Evolutionary conservation across 495 filamentous ascomycete genomes (phyloP), one percentile per base, ranked within the genome.

Genomic region (Patellaria atrata): DNA sequence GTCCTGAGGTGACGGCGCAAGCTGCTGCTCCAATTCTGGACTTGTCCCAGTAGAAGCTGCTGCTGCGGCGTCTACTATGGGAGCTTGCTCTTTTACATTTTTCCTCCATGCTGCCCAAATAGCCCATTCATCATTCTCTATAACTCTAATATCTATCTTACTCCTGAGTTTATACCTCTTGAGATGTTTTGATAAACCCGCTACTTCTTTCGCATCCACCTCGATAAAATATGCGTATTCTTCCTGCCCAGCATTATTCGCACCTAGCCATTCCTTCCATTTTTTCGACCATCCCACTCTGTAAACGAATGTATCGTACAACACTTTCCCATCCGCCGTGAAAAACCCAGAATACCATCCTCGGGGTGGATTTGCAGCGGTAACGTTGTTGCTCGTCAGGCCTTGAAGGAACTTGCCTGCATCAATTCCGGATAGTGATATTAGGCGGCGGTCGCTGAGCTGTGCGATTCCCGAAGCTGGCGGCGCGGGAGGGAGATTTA

Each of bases 241-340:
- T 33, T 39, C 43, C 34, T 35, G 19, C 16, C 6, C 30, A 12
- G 24, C 17, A n/a, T 11, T 15, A 17, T 30, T 28, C 17, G n/a
- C 32, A 9, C 15, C 25, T 25, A 23, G 32, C 4, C 3, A 37
- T 12, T 40, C 17, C 7, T 32, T 35, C 22, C 52, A 43, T 28
- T 19, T 35, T 20, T 13, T 15, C 19, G 41, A 47, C 17, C 41
- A 33, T 7, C 41, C 11, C 10, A 45, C 39, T 8, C 74, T 75
- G 62, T 89, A 94, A 19, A 97, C 63, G 60, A 94, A 93, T 17
- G 82, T 79, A 55, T 97, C 89, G 56, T 85, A 71, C 17, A 94
- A 61, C 7, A 94, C 63, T 25, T 82, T 68, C 27, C 89, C 86
- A 43, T 77, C 70, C 13, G 83, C 82, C 44, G 75, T 92, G 9